Conservation (phyloP, 2,329 filamentous ascomycete genomes). For the Fusarium anguioides region DNA sequence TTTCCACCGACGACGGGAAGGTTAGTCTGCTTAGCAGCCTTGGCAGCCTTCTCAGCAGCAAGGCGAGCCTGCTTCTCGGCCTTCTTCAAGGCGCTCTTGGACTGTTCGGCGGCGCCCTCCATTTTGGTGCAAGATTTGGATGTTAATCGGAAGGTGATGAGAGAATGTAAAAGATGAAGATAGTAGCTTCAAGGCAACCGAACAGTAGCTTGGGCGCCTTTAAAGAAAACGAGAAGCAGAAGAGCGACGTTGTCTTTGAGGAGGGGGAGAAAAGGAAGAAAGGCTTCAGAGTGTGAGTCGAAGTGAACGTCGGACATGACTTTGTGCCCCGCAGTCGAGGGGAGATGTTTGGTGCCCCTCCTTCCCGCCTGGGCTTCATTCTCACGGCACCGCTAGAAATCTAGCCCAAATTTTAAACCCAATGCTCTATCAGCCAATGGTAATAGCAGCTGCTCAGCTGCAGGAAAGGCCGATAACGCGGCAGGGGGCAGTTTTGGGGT, state of each 20-base stretch:
- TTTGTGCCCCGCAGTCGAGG: constrained; percentile 45
- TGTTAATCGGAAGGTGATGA: constrained; percentile 10
- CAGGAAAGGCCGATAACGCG: constrained; percentile 27
- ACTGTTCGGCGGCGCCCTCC: constrained; percentile 53
- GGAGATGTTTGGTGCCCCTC: constrained; percentile 7
- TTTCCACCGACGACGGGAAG: constrained; percentile 68
- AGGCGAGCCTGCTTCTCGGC: constrained; percentile 72
- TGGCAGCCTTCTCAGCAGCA: constrained; percentile 70
- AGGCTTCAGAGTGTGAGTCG: constrained; percentile 43
- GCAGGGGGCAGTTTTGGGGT: constrained; percentile 36
- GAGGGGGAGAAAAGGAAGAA: constrained; percentile 28
- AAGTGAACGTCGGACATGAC: constrained; percentile 42
- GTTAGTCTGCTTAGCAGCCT: constrained; percentile 66
- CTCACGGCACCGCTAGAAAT: constrained; percentile 33
- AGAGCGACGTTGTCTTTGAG: constrained; percentile 29
- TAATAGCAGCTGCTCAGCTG: constrained; percentile 14
- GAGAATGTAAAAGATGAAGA: not conserved
- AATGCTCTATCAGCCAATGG: constrained; percentile 42
- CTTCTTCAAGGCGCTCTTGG: constrained; percentile 74
- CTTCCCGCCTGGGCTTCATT: constrained; percentile 6
- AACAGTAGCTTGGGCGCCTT: constrained; percentile 31
- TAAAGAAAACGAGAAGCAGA: constrained; percentile 24
- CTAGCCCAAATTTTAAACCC: constrained; percentile 44
- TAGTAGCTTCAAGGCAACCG: constrained; percentile 15
- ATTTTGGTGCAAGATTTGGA: constrained; percentile 44